phyloP scores from a whole-genome alignment of 495 filamentous ascomycete genomes.

The Penicillium paradoxum region DNA sequence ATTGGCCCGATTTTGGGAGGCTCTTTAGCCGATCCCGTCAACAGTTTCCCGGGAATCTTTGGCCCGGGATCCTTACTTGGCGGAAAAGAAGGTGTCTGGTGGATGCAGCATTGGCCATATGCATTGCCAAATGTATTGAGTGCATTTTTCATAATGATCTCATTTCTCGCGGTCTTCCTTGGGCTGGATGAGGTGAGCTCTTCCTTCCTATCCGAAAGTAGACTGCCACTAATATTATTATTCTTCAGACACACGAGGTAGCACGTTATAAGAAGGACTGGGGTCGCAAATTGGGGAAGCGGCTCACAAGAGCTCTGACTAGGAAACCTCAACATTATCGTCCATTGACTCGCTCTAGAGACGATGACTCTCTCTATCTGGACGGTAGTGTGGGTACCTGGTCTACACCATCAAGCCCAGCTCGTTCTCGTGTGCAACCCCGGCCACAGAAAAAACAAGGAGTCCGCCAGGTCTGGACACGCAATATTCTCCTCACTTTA shows the following conservation, averaged over 20 bases:
- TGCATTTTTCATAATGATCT: constrained; percentile 49
- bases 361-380: constrained; percentile 30
- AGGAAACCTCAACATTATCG: constrained; percentile 27
- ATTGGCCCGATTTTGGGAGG: constrained; percentile 62
- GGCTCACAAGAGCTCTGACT: constrained; percentile 31
- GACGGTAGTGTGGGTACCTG: constrained; percentile 25
- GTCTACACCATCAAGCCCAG: constrained; percentile 27
- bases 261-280: constrained; percentile 44
- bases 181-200: constrained; percentile 56
- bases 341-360: constrained; percentile 20
- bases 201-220: not conserved
- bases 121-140: constrained; percentile 59
- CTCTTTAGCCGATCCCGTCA: constrained; percentile 64
- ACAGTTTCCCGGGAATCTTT: constrained; percentile 60
- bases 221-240: constrained; percentile 3
- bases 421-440: constrained; percentile 13
- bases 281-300: constrained; percentile 45
- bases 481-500: constrained; percentile 57
- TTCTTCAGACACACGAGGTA: constrained; percentile 44
- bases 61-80: constrained; percentile 51
- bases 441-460: constrained; percentile 34
- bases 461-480: constrained; percentile 58
- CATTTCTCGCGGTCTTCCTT: constrained; percentile 46
- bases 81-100: constrained; percentile 49
- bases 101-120: constrained; percentile 60